Conservation (phyloP, 306 rosid genomes). For the Prunus mongolica region DNA sequence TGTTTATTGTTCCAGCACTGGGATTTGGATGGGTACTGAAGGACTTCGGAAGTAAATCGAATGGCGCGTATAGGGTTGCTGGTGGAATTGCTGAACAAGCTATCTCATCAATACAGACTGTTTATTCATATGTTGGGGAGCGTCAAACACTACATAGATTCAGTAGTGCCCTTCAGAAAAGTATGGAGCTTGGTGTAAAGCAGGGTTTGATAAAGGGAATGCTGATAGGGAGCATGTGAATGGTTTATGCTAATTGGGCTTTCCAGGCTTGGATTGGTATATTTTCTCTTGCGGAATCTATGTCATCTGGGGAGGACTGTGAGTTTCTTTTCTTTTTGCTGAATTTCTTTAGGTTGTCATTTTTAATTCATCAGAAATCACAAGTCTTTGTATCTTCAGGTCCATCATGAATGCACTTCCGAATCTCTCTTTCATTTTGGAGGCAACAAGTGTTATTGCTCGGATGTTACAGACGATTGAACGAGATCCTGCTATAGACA, state of each 20-base stretch:
- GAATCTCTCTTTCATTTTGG: constrained; percentile 43
- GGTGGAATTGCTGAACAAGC: constrained; percentile 54
- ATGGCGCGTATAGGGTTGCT: constrained; percentile 38
- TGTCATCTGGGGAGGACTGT: constrained; percentile 48
- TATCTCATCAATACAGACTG: constrained; percentile 40
- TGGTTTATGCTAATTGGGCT: constrained; percentile 49
- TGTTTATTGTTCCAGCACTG: constrained; percentile 44
- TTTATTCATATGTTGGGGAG: constrained; percentile 51
- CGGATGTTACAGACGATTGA: constrained; percentile 52
- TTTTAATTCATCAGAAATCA: not conserved
- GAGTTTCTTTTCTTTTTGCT: constrained; percentile 7
- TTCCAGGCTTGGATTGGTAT: constrained; percentile 48
- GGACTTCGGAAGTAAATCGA: constrained; percentile 33
- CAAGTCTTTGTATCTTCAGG: constrained; percentile 26
- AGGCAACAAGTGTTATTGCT: constrained; percentile 42
- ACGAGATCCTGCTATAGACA: constrained; percentile 22
- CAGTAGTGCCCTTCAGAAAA: constrained; percentile 35
- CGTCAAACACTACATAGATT: constrained; percentile 37
- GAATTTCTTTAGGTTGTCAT: too few species aligned
- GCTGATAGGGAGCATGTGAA: constrained; percentile 47
- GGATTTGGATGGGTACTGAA: constrained; percentile 37
- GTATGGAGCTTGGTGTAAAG: constrained; percentile 43
- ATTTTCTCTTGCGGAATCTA: constrained; percentile 38
- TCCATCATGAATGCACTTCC: constrained; percentile 67
- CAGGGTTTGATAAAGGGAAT: constrained; percentile 48